Evolutionary conservation across 768 basidiomycete species (phyloP).

Genomic region (Leccinum disarticulatum): DNA sequence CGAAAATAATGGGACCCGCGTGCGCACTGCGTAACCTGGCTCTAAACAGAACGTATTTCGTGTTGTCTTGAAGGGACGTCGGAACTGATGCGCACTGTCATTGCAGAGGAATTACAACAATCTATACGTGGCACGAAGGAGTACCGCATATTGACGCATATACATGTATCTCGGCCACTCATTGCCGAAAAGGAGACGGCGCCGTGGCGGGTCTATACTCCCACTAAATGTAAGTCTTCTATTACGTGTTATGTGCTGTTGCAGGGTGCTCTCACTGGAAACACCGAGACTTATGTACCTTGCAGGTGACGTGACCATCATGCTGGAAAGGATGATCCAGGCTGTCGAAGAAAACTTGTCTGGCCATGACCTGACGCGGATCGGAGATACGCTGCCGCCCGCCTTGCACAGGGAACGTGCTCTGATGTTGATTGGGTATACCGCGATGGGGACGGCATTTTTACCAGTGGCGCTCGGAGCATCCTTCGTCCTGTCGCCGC

Average conservation of each 20-base stretch:
- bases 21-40: too few species aligned
- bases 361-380: conserved; percentile 13
- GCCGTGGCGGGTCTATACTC: not conserved
- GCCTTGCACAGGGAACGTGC: conserved; percentile 19
- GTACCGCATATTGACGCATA: not conserved
- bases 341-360: conserved; percentile 13
- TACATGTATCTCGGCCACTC: not conserved
- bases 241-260: too few species aligned
- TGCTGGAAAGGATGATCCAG: conserved; percentile 22
- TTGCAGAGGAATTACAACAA: not conserved
- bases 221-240: not conserved
- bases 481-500: too few species aligned
- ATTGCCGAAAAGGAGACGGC: not conserved
- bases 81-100: not conserved
- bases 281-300: too few species aligned
- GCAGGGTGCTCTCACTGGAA: too few species aligned
- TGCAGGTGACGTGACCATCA: conserved; percentile 16
- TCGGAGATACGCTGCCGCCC: conserved; percentile 17
- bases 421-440: too few species aligned
- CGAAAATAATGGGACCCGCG: too few species aligned
- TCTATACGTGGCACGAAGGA: not conserved
- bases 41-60: too few species aligned
- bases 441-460: too few species aligned
- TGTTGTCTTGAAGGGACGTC: not conserved
- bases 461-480: too few species aligned